Conservation (phyloP, 768 basidiomycete species). For the Filobasidium wieringae region DNA sequence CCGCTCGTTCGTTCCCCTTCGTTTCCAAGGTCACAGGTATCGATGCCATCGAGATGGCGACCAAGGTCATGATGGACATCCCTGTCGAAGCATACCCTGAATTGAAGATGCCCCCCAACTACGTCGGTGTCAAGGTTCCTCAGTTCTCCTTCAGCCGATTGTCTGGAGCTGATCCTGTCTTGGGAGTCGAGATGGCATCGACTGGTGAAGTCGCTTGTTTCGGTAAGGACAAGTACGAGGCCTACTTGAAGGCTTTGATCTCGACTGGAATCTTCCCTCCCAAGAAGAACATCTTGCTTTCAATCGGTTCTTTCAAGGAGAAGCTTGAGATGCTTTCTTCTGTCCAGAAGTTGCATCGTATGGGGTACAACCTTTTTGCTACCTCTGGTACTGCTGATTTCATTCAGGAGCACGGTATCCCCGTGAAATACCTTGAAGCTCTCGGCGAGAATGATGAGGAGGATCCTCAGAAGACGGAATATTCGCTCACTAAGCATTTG, state of each 20-base stretch:
- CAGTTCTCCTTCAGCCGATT: constrained; percentile 97
- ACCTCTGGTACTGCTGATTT: constrained; percentile 97
- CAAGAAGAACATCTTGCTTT: constrained; percentile 95
- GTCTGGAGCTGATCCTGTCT: constrained; percentile 90
- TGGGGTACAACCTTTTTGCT: constrained; percentile 92
- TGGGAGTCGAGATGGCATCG: constrained; percentile 99
- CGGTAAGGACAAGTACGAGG: constrained; percentile 93
- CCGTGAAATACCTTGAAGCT: constrained; percentile 94
- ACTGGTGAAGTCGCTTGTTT: constrained; percentile 99
- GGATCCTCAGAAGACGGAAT: constrained; percentile 84
- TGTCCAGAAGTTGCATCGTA: constrained; percentile 83
- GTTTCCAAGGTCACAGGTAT: constrained; percentile 96
- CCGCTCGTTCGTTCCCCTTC: constrained; percentile 96
- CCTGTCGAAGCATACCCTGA: constrained; percentile 86
- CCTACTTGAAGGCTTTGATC: constrained; percentile 91
- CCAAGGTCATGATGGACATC: constrained; percentile 90
- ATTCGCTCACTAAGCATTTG: constrained; percentile 90
- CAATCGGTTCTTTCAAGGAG: constrained; percentile 92
- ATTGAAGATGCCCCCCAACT: constrained; percentile 70
- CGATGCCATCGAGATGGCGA: constrained; percentile 97
- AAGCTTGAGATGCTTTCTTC: constrained; percentile 91
- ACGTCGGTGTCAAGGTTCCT: constrained; percentile 98
- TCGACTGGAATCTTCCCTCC: constrained; percentile 90
- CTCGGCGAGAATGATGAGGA: constrained; percentile 51
- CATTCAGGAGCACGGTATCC: constrained; percentile 85